Evolutionary conservation across 2,329 filamentous ascomycete species (phyloP).

Genomic region (Neonectria sp.): DNA sequence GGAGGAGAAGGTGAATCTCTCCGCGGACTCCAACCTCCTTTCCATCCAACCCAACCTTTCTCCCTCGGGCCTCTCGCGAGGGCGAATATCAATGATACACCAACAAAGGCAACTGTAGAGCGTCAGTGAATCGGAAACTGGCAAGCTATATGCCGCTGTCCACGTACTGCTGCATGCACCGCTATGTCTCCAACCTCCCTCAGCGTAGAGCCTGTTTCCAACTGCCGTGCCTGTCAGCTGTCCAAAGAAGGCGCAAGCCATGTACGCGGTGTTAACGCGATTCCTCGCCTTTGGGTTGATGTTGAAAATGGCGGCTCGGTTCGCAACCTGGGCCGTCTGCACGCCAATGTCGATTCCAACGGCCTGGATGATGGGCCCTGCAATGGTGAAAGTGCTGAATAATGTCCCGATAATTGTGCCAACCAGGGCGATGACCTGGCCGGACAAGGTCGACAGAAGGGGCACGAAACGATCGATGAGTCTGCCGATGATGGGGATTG

Average conservation of each 20-base stretch:
- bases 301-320: constrained; percentile 77
- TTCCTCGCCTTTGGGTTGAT: constrained; percentile 81
- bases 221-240: constrained; percentile 80
- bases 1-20: constrained; percentile 24
- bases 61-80: constrained; percentile 50
- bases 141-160: neutral
- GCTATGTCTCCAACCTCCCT: constrained; percentile 66
- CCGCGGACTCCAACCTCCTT: constrained; percentile 47
- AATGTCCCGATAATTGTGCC: constrained; percentile 80
- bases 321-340: constrained; percentile 82
- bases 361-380: constrained; percentile 81
- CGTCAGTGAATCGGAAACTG: neutral
- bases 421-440: constrained; percentile 69
- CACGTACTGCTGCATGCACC: constrained; percentile 54
- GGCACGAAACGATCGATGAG: constrained; percentile 79
- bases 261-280: constrained; percentile 86
- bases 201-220: constrained; percentile 67
- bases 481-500: constrained; percentile 79
- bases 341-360: constrained; percentile 79
- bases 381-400: constrained; percentile 75
- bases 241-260: constrained; percentile 82
- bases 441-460: constrained; percentile 76
- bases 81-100: constrained; percentile 47
- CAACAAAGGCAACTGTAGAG: constrained; percentile 45
- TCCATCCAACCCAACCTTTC: constrained; percentile 52